phyloP scores from a whole-genome alignment of 2,329 filamentous ascomycete species.

The Lomentospora prolificans region DNA sequence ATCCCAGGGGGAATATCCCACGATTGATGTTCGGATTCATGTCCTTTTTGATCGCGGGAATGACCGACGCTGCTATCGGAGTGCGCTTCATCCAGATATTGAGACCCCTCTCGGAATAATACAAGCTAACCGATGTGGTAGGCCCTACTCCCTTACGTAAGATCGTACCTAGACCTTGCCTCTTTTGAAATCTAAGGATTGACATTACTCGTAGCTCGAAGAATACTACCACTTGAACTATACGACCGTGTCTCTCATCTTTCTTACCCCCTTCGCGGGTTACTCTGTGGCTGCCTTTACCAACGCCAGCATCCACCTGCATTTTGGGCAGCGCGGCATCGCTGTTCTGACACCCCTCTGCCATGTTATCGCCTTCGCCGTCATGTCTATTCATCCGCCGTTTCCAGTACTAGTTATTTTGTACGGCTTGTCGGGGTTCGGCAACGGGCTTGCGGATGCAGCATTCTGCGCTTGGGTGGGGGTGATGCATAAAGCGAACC shows the following conservation, averaged over 20 bases:
- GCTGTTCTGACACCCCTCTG: conserved; percentile 51
- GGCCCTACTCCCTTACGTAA: conserved; percentile 29
- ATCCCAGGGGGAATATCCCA: conserved; percentile 21
- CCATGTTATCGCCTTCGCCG: conserved; percentile 51
- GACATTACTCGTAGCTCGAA: conserved; percentile 36
- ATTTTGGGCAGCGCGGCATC: conserved; percentile 55
- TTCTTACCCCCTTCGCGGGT: conserved; percentile 53
- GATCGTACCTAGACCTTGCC: neutral
- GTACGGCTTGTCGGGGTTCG: conserved; percentile 55
- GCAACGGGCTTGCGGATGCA: conserved; percentile 52
- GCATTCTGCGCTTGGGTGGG: conserved; percentile 44
- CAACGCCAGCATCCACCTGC: conserved; percentile 51
- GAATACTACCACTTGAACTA: conserved; percentile 50
- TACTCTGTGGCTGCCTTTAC: conserved; percentile 51
- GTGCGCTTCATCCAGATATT: conserved; percentile 27
- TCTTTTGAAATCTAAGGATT: neutral
- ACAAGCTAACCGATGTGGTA: conserved; percentile 18
- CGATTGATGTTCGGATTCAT: conserved; percentile 37
- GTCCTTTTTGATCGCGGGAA: conserved; percentile 49
- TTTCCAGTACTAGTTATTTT: conserved; percentile 54
- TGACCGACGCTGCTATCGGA: conserved; percentile 53
- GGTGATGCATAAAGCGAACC: conserved; percentile 58
- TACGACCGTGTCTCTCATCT: conserved; percentile 51
- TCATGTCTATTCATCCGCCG: conserved; percentile 52
- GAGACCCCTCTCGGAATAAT: conserved; percentile 1